Evolutionary conservation across 2,329 filamentous ascomycete species (phyloP).

Genomic region (Cladosporium sp.): DNA sequence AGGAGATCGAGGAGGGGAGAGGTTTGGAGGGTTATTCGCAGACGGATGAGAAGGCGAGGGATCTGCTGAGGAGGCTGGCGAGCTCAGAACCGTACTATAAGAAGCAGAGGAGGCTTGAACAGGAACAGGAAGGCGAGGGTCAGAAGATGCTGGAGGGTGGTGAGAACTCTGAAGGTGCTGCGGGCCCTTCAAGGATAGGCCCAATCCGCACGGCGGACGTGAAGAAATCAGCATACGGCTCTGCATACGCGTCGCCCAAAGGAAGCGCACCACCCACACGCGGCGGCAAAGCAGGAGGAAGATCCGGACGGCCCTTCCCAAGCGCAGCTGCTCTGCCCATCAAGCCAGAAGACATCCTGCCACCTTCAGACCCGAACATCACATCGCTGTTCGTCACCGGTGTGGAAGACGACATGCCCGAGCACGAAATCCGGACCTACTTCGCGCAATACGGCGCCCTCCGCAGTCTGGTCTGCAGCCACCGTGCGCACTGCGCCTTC

Average conservation of each 20-base stretch:
- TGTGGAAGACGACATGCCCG: constrained; percentile 91
- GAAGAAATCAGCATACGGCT: constrained; percentile 29
- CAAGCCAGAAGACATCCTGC: constrained; percentile 76
- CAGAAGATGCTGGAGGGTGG: constrained; percentile 41
- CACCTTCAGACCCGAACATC: constrained; percentile 77
- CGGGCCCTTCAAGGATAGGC: constrained; percentile 49
- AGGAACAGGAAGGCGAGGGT: constrained; percentile 45
- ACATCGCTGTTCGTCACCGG: constrained; percentile 93
- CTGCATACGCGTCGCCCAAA: constrained; percentile 18
- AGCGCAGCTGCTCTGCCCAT: constrained; percentile 70
- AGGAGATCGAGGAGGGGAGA: constrained; percentile 86
- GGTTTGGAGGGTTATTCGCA: constrained; percentile 90
- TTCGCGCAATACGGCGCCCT: constrained; percentile 87
- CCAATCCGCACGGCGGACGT: constrained; percentile 72
- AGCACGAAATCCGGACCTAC: constrained; percentile 84
- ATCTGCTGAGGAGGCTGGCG: constrained; percentile 76
- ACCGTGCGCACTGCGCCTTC: constrained; percentile 95
- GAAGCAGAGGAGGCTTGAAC: constrained; percentile 71
- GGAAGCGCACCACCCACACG: constrained; percentile 15
- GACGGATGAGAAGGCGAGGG: constrained; percentile 92
- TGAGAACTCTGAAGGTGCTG: constrained; percentile 28
- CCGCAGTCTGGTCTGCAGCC: constrained; percentile 88
- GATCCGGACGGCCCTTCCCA: constrained; percentile 58
- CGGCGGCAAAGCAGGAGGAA: constrained; percentile 28
- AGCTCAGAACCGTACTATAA: constrained; percentile 94